These are phyloP conservation scores for Tolypocladium tundrense DNA, from an alignment of 2,329 filamentous ascomycete genomes.

Conservation along the genomic window DNA sequence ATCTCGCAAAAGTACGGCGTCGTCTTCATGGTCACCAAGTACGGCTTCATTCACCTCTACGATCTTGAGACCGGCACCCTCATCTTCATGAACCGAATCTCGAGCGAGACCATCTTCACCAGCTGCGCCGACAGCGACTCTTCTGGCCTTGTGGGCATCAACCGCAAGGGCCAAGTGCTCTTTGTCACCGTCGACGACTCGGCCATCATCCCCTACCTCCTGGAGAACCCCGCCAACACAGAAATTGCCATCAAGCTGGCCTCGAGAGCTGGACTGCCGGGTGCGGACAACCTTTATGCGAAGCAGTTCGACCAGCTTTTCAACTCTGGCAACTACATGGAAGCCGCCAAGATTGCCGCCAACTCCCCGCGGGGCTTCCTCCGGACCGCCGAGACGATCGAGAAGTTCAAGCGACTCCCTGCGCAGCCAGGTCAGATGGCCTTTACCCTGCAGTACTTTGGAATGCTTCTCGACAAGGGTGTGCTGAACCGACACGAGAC, in stretches of 20 bases:
- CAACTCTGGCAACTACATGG: conserved; percentile 66
- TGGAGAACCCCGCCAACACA: conserved; percentile 91
- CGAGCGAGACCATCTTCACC: conserved; percentile 97
- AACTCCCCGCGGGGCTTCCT: conserved; percentile 95
- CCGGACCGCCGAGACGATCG: conserved; percentile 88
- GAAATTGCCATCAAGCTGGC: conserved; percentile 93
- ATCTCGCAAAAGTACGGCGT: conserved; percentile 94
- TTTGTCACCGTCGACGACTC: conserved; percentile 89
- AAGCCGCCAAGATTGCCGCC: conserved; percentile 90
- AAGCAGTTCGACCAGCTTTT: conserved; percentile 89
- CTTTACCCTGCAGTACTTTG: conserved; percentile 93
- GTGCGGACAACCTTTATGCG: conserved; percentile 86
- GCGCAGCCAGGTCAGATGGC: conserved; percentile 79
- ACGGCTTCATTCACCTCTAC: conserved; percentile 97
- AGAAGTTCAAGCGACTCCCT: conserved; percentile 84
- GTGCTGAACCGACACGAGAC: conserved; percentile 87
- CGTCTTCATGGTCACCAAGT: conserved; percentile 96
- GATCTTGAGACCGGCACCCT: conserved; percentile 91
- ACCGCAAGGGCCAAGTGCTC: conserved; percentile 93
- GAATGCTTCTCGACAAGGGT: conserved; percentile 93
- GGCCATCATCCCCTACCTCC: conserved; percentile 85
- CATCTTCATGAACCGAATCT: conserved; percentile 99
- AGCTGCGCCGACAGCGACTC: conserved; percentile 77
- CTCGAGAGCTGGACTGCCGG: conserved; percentile 84
- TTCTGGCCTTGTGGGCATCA: conserved; percentile 85